phyloP scores from a whole-genome alignment of 768 basidiomycete genomes.

The Leccinum olivaceopallidum region DNA sequence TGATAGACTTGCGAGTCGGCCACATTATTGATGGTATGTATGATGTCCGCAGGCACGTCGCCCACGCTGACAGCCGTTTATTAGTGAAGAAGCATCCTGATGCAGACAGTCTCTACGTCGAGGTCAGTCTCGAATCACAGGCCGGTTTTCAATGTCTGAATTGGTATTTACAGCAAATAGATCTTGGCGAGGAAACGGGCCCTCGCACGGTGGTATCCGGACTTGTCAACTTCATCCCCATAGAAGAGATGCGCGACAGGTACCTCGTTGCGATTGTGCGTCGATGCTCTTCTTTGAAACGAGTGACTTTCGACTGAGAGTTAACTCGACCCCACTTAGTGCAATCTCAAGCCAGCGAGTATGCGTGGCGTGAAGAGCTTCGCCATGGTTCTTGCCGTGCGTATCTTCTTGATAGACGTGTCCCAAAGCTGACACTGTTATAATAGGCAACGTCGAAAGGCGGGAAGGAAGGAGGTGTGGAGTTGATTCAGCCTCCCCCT shows the following conservation, averaged over 20 bases:
- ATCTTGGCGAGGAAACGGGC: constrained; percentile 92
- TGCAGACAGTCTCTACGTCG: constrained; percentile 96
- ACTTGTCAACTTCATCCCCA: constrained; percentile 93
- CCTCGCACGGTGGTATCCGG: constrained; percentile 97
- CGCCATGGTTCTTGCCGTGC: constrained; percentile 94
- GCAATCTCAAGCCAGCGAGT: constrained; percentile 91
- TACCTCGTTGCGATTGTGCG: constrained; percentile 82
- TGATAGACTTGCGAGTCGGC: constrained; percentile 96
- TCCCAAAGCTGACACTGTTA: constrained; percentile 2
- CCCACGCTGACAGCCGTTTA: constrained; percentile 8
- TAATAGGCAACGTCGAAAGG: constrained; percentile 85
- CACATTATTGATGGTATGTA: constrained; percentile 89
- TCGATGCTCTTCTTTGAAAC: neutral
- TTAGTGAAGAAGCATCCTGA: constrained; percentile 95
- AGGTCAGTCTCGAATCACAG: constrained; percentile 46
- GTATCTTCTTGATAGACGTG: constrained; percentile 22
- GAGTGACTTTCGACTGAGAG: neutral
- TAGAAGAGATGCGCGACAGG: constrained; percentile 88
- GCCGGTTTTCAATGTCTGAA: neutral
- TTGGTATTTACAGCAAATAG: constrained; percentile 71
- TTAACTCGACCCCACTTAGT: constrained; percentile 41
- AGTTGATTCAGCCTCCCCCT: constrained; percentile 86
- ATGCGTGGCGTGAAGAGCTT: constrained; percentile 99
- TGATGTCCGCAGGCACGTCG: constrained; percentile 24
- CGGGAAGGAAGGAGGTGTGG: constrained; percentile 87